Base-by-base conservation (phyloP, 257 asterid genomes). In the Gynochthodes officinalis region DNA sequence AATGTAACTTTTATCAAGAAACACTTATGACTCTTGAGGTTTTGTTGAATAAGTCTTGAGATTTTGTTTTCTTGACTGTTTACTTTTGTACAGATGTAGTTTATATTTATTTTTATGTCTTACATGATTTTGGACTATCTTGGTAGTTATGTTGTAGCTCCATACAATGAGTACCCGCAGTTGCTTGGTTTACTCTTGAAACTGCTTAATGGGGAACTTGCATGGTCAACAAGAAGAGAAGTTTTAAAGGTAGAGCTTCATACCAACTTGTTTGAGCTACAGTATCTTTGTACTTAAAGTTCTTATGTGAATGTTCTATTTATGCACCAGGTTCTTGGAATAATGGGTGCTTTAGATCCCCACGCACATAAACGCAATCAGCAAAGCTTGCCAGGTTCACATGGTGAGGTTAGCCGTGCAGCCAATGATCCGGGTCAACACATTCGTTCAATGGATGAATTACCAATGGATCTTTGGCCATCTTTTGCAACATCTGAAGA, bases 321-420 rank as follows among this genome's bases (percentile, higher is more conserved):
- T 65, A 59, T 50, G 54, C 74, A 71, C 65, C 83, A 95, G 99
- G 99, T 95, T 79, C 92, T 95, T 44, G 99, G 99, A 65, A 95
- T 95, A 81, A 92, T 95, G 99, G 99, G 99, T 64, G 99, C 99
- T 58, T 83, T 95, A 72, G 99, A 95, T 80, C 99, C 99, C 67
- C 99, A 95, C 71, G 90, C 80, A 63, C 96, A 95, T 83, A 92
- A 92, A 75, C 85, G 97, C 62, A 95, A 92, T 81, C 98, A 92
- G 77, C 88, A 80, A 73, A 87, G 84, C 82, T 82, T 89, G 78
- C 86, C 97, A 62, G 97, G 99, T 73, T 84, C 97, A 57, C 97
- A 89, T 85, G 99, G 96, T 33, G 99, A 95, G 82, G 97, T 87
- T 83, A 81, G 89, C 48, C 91, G 91, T 67, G 82, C 91, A 74